phyloP scores from a whole-genome alignment of 164 flowering plant genomes.

The Magnolia sinica region DNA sequence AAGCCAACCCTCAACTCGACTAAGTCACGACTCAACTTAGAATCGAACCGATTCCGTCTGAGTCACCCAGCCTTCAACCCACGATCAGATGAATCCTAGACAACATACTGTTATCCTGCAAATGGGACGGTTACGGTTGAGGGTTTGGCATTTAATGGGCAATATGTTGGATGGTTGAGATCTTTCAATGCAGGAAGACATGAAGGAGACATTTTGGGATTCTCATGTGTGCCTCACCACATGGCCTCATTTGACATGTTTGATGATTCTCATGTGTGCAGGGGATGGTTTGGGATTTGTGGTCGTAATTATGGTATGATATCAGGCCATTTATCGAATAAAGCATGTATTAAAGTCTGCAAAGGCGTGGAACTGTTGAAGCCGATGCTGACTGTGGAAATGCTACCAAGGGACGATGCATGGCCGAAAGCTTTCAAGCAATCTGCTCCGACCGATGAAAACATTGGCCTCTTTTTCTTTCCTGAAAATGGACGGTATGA shows the following conservation, averaged over 20 bases:
- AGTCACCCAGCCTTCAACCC: too few species aligned
- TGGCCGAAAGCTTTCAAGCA: constrained; percentile 50
- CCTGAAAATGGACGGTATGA: constrained; percentile 38
- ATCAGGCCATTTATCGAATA: constrained; percentile 48
- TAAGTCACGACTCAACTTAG: too few species aligned
- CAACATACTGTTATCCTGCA: too few species aligned
- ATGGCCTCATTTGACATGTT: too few species aligned
- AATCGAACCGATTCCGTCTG: too few species aligned
- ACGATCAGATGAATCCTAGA: too few species aligned
- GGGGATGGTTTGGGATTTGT: constrained; percentile 38
- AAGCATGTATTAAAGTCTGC: constrained; percentile 37
- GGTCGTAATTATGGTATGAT: constrained; percentile 10
- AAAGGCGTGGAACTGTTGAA: constrained; percentile 38
- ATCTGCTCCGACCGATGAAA: constrained; percentile 37
- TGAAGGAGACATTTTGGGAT: background rate
- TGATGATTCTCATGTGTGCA: constrained; percentile 10
- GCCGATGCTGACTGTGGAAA: constrained; percentile 19
- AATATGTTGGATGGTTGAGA: too few species aligned
- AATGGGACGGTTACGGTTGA: too few species aligned
- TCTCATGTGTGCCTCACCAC: background rate
- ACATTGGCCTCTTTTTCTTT: constrained; percentile 59
- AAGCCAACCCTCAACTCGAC: too few species aligned
- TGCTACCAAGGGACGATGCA: constrained; percentile 27
- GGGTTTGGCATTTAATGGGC: too few species aligned
- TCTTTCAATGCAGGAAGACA: background rate